Conservation (phyloP, 495 filamentous ascomycete genomes). For the Talaromyces thailandensis region DNA sequence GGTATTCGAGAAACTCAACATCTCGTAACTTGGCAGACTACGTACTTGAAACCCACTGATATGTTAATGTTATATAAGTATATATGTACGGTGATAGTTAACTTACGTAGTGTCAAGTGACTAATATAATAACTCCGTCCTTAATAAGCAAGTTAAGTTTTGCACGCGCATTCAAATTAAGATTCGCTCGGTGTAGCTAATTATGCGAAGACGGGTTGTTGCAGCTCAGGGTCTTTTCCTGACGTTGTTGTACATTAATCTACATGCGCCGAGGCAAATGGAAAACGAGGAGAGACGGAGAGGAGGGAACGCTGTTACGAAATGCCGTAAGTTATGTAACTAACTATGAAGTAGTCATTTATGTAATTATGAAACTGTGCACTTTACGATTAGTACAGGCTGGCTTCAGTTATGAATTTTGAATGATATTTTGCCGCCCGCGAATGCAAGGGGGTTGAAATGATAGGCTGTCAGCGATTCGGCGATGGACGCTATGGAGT, state of each 20-base stretch:
- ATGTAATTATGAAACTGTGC: background rate
- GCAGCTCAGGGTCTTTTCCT: slow-evolving; percentile 7
- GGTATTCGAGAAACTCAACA: background rate
- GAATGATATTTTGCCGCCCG: background rate
- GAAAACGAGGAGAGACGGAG: background rate
- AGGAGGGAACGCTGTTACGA: background rate
- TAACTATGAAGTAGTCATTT: background rate
- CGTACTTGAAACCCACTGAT: no score
- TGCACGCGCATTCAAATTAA: background rate
- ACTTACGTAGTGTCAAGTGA: background rate
- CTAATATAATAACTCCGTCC: background rate
- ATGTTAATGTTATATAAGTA: no score
- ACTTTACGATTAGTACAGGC: background rate
- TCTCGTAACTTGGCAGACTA: background rate
- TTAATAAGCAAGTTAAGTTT: background rate
- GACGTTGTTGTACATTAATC: slow-evolving; percentile 3
- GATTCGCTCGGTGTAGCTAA: slow-evolving; percentile 6
- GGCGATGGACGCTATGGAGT: background rate
- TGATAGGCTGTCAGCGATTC: background rate
- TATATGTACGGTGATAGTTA: no score
- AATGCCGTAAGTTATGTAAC: background rate
- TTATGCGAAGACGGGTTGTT: slow-evolving; percentile 10
- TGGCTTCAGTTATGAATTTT: background rate
- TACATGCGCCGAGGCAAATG: background rate
- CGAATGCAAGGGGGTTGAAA: slow-evolving; percentile 1